These are phyloP conservation scores for Phaeotremella fagi DNA, from an alignment of 768 basidiomycete species.

Conservation along the genomic window DNA sequence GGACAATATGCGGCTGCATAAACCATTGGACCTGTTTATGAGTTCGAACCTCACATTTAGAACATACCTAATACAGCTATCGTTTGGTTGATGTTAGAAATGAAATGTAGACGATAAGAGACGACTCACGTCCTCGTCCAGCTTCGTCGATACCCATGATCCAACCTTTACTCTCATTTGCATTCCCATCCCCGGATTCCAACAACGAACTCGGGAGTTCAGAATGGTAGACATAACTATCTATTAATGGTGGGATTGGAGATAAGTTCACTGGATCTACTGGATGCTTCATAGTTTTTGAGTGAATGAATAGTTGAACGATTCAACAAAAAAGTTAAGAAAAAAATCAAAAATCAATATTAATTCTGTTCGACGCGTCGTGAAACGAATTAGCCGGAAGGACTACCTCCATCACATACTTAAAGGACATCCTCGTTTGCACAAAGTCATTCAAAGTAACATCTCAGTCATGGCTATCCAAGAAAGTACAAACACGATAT, in stretches of 20 bases:
- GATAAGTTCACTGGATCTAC: slow-evolving; percentile 34
- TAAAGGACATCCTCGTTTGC: too few species aligned
- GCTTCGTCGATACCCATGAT: slow-evolving; percentile 99
- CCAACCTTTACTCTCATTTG: slow-evolving; percentile 55
- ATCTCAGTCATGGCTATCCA: too few species aligned
- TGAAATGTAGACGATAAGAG: too few species aligned
- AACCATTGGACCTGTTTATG: slow-evolving; percentile 64
- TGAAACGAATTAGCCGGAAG: too few species aligned
- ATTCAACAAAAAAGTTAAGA: not conserved
- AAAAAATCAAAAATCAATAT: too few species aligned
- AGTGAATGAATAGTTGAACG: too few species aligned
- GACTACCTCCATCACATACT: too few species aligned
- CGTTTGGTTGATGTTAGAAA: too few species aligned
- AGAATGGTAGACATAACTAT: slow-evolving; percentile 42
- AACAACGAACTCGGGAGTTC: slow-evolving; percentile 13
- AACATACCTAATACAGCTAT: slow-evolving; percentile 66
- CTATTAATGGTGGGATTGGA: slow-evolving; percentile 27
- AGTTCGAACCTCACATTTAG: not conserved
- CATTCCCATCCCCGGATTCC: not conserved
- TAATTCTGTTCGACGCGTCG: too few species aligned
- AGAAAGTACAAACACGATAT: too few species aligned
- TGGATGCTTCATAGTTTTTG: slow-evolving; percentile 5
- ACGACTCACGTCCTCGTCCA: slow-evolving; percentile 66
- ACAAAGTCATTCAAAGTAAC: too few species aligned
- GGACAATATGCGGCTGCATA: slow-evolving; percentile 96